Conservation (phyloP, 371 early-diverging fungal genomes). For the Haplosporangium sp. region DNA sequence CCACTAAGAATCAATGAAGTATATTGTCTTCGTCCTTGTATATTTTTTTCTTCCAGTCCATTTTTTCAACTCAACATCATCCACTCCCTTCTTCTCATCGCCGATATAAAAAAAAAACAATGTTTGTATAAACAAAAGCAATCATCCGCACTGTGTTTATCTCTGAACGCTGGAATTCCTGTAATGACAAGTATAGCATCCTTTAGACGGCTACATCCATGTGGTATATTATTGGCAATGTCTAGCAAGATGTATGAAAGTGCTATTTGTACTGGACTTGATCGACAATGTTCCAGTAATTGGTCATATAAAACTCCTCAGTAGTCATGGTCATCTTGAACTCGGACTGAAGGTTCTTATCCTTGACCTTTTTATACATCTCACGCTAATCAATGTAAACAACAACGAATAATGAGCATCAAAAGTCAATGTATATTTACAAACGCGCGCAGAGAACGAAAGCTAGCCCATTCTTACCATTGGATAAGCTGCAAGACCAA, state of each 20-base stretch:
- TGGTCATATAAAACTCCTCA: conserved; percentile 21
- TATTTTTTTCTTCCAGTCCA: background rate
- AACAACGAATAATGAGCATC: background rate
- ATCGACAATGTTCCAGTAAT: conserved; percentile 43
- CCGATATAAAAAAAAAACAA: no score
- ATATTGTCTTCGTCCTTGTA: background rate
- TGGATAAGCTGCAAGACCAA: conserved; percentile 27
- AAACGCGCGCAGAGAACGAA: background rate
- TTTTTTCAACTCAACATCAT: background rate
- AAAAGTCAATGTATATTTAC: background rate
- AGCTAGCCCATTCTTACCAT: conserved; percentile 20
- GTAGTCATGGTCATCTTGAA: conserved; percentile 40
- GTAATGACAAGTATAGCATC: no score
- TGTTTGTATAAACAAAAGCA: no score
- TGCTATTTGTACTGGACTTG: conserved; percentile 38
- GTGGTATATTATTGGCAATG: no score
- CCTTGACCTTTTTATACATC: conserved; percentile 28
- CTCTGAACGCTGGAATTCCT: no score
- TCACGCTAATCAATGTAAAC: conserved; percentile 18
- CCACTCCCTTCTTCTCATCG: no score
- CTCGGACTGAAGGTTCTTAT: conserved; percentile 31
- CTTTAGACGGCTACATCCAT: no score
- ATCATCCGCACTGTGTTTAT: no score
- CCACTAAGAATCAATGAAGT: conserved; percentile 72
- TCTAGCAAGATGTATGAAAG: no score